Evolutionary conservation across 495 filamentous ascomycete genomes (phyloP).

Genomic region (Emericellopsis terricola): DNA sequence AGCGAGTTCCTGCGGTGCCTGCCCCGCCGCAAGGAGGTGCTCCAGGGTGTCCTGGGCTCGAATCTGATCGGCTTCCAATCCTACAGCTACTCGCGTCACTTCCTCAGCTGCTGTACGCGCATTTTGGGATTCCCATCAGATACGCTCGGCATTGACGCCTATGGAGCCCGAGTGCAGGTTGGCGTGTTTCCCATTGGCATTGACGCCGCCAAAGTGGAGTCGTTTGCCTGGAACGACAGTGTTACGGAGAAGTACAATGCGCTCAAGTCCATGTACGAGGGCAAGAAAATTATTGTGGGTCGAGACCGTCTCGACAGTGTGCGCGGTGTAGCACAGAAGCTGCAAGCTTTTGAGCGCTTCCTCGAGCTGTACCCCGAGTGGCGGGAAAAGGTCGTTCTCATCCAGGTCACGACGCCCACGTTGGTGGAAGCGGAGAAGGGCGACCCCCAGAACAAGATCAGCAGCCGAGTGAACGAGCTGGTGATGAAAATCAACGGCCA

Average conservation of each 20-base stretch:
- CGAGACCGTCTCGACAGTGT: conserved; percentile 81
- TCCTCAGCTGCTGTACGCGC: conserved; percentile 77
- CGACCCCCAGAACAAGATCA: conserved; percentile 51
- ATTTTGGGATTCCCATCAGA: conserved; percentile 71
- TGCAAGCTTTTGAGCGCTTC: conserved; percentile 83
- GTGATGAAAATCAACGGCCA: conserved; percentile 79
- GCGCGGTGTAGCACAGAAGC: conserved; percentile 77
- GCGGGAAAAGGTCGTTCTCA: conserved; percentile 79
- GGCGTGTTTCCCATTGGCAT: conserved; percentile 88
- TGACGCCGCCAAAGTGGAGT: conserved; percentile 52
- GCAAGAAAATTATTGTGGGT: conserved; percentile 86
- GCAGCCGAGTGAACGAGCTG: conserved; percentile 69
- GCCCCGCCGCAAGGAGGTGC: conserved; percentile 66
- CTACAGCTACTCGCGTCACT: conserved; percentile 81
- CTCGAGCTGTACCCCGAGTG: conserved; percentile 74
- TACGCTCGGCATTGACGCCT: conserved; percentile 67
- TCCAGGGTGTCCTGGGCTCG: conserved; percentile 72
- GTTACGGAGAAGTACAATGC: conserved; percentile 48
- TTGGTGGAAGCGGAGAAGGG: conserved; percentile 56
- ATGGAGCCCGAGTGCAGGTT: conserved; percentile 70
- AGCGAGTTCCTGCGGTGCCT: conserved; percentile 83
- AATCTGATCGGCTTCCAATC: conserved; percentile 91
- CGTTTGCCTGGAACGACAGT: conserved; percentile 46
- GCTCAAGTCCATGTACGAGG: conserved; percentile 55
- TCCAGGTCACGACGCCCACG: conserved; percentile 85